Percentiles rank a stretch among this genome's conserved stretches.
Conservation (phyloP, 805 yeast species). For the Cyberlindnera veronae region DNA sequence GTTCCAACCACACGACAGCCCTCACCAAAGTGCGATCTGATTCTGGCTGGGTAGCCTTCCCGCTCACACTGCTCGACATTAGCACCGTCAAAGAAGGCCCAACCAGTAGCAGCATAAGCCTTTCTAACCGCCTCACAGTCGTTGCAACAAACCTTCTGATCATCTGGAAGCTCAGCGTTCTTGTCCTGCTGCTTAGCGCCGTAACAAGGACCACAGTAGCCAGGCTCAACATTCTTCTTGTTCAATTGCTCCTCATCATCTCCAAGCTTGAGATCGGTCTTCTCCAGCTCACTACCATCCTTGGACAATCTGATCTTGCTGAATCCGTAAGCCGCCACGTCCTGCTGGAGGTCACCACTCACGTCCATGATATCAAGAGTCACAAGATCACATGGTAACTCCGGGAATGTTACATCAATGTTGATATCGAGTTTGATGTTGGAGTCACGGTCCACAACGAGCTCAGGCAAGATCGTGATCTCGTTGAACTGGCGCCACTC, state of each 20-base stretch:
- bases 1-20: slow-evolving; percentile 88
- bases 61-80: slow-evolving; percentile 86
- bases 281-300: slow-evolving; percentile 46
- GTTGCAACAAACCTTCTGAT: slow-evolving; percentile 68
- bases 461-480: slow-evolving; percentile 70
- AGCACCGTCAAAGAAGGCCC: slow-evolving; percentile 91
- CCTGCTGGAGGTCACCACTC: slow-evolving; percentile 79
- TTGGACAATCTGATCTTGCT: slow-evolving; percentile 59
- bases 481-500: slow-evolving; percentile 76
- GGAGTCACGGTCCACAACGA: slow-evolving; percentile 83
- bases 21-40: slow-evolving; percentile 61
- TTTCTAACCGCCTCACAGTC: slow-evolving; percentile 75
- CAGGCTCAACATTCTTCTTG: slow-evolving; percentile 31
- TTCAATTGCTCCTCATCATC: slow-evolving; percentile 24
- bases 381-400: slow-evolving; percentile 79
- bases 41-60: slow-evolving; percentile 74
- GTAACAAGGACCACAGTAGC: slow-evolving; percentile 87
- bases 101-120: slow-evolving; percentile 73
- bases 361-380: slow-evolving; percentile 86
- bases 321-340: slow-evolving; percentile 68
- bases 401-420: slow-evolving; percentile 78
- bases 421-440: slow-evolving; percentile 73
- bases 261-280: slow-evolving; percentile 41
- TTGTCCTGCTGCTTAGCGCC: slow-evolving; percentile 67
- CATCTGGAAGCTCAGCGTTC: slow-evolving; percentile 35